A percentile compares a stretch with the other conserved stretches of the same genome.
phyloP scores from a whole-genome alignment of 192 early-diverging fungal genomes.

The Phlyctochytrium planicorne region DNA sequence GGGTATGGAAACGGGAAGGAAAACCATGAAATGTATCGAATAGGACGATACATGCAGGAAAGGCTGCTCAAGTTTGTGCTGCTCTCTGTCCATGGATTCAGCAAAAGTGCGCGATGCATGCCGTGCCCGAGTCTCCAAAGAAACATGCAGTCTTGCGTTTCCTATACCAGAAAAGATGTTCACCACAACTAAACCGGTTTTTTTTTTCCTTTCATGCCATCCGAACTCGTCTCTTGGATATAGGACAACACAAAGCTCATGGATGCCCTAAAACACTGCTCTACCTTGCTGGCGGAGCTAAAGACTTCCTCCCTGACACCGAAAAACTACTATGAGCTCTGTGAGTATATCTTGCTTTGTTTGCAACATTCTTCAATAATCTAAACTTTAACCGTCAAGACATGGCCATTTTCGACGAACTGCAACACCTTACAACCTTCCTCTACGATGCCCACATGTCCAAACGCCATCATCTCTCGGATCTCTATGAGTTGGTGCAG shows the following conservation, averaged over 20 bases:
- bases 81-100: too few relatives aligned
- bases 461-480: constrained; percentile 70
- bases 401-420: constrained; percentile 97
- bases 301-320: constrained; percentile 92
- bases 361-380: not conserved
- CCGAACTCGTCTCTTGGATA: not conserved
- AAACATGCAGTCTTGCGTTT: too few relatives aligned
- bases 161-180: not conserved
- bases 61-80: too few relatives aligned
- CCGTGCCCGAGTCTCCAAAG: too few relatives aligned
- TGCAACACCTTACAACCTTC: constrained; percentile 88
- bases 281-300: constrained; percentile 96
- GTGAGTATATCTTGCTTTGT: constrained; percentile 48
- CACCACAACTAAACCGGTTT: not conserved
- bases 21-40: too few relatives aligned
- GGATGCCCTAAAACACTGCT: constrained; percentile 98
- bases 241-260: constrained; percentile 88
- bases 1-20: too few relatives aligned
- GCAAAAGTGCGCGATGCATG: too few relatives aligned
- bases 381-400: constrained; percentile 38
- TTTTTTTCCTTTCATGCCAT: not conserved
- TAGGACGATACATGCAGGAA: too few relatives aligned
- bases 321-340: constrained; percentile 99
- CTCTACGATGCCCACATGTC: constrained; percentile 88
- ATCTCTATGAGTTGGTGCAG: constrained; percentile 97